Base-by-base conservation (phyloP, 108 stramenopile species). In the Epipyxis sp. region DNA sequence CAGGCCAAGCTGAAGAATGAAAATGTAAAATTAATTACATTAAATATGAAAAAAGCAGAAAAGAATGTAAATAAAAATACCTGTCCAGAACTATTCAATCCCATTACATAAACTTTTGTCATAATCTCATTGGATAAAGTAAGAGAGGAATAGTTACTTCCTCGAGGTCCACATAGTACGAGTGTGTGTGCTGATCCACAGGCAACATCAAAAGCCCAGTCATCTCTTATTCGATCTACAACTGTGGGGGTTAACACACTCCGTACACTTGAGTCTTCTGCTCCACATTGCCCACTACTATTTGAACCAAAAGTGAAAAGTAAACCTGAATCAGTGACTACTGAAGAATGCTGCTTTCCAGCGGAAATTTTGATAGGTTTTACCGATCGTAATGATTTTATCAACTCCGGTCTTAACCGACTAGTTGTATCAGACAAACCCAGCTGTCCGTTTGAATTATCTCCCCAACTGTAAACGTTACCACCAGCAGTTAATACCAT, bases 401-500 rank as follows among this genome's bases (percentile, higher is more conserved):
- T 41, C 20, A 68, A 40, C 40, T 68, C 65, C 16, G 65, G 65
- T 41, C 65, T 13, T 20, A 68, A 37, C 13, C 65, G 29, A 68
- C 16, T 25, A 20, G 29, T 68, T 20, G 39, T 37, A 37, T 68
- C 65, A 20, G 29, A 20, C 20, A 68, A 16, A 37, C 65, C 65
- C 20, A 68, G 65, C 40, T 68, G 65, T 16, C 65, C 65, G 39
- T 68, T 20, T 16, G 16, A 16, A 25, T 68, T 68, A 16, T 25
- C 65, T 68, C 65, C 65, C 65, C 65, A 68, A 40, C 29, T 37
- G 40, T 68, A 68, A 25, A 68, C 65, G 40, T 25, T 41, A 13
- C 65, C 65, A 20, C 65, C 65, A 20, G 16, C 20, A 20, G 65
- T 68, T 25, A 68, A 16, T 37, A 41, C 20, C 35, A 68, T 20